Evolutionary conservation across 495 filamentous ascomycete species (phyloP).

Genomic region (Penicillium nucicola): DNA sequence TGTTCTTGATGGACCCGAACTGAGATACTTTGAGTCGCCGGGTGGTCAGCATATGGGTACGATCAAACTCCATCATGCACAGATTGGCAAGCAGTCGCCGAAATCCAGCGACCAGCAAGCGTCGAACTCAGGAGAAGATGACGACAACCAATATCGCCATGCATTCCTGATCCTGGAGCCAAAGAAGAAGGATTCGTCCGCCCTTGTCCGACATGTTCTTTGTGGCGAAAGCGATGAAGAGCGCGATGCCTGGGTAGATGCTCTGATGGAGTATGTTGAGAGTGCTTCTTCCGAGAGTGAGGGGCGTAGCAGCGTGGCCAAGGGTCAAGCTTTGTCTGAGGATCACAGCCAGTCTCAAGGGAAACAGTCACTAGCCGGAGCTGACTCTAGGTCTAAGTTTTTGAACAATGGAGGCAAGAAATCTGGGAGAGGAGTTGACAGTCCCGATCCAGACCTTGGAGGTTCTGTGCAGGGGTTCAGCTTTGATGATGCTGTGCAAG

Average conservation of each 20-base stretch:
- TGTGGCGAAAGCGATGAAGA: constrained; percentile 94
- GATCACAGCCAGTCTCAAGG: constrained; percentile 12
- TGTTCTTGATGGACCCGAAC: constrained; percentile 79
- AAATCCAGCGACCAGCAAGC: constrained; percentile 47
- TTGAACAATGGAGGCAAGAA: constrained; percentile 41
- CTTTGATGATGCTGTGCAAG: constrained; percentile 79
- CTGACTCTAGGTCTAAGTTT: constrained; percentile 26
- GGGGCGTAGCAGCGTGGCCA: constrained; percentile 20
- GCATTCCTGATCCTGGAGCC: constrained; percentile 93
- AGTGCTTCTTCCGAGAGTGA: constrained; percentile 56
- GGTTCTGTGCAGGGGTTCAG: constrained; percentile 72
- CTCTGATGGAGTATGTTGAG: constrained; percentile 87
- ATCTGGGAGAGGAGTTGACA: constrained; percentile 39
- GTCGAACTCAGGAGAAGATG: constrained; percentile 60
- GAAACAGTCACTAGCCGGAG: constrained; percentile 13
- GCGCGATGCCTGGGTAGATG: constrained; percentile 90
- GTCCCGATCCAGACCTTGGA: constrained; percentile 33
- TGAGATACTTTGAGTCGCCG: constrained; percentile 88
- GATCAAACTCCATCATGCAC: constrained; percentile 85
- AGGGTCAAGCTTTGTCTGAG: constrained; percentile 19
- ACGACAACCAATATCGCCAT: constrained; percentile 95
- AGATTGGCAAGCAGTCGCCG: constrained; percentile 87
- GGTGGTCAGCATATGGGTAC: constrained; percentile 87
- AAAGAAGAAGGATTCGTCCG: constrained; percentile 91
- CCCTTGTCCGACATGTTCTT: constrained; percentile 87